A percentile compares a stretch with the other conserved stretches of the same genome.
phyloP scores from a whole-genome alignment of 2,329 filamentous ascomycete species.

The Herpomyces periplanetae region DNA sequence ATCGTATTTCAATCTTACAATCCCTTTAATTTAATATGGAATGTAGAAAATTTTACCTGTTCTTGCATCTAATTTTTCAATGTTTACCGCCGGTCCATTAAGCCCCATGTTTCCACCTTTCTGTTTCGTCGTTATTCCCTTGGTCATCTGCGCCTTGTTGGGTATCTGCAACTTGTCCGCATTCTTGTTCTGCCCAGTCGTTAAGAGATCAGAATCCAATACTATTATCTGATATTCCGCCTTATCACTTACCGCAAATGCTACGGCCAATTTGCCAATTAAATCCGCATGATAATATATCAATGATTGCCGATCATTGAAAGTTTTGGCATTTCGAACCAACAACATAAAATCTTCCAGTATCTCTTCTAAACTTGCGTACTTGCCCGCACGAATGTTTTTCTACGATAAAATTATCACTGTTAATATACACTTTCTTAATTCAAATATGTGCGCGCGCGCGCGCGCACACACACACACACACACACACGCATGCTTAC shows the following conservation, averaged over 20 bases:
- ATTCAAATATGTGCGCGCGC: slow-evolving; percentile 1
- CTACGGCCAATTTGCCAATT: slow-evolving; percentile 46
- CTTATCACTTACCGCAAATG: slow-evolving; percentile 54
- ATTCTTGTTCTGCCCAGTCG: slow-evolving; percentile 15
- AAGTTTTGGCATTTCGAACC: slow-evolving; percentile 53
- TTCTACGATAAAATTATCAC: background rate
- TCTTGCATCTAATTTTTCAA: slow-evolving; percentile 5
- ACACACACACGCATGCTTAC: slow-evolving; percentile 6
- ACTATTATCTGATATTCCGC: slow-evolving; percentile 36
- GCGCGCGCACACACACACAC: background rate
- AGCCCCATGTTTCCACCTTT: slow-evolving; percentile 3
- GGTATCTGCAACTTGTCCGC: slow-evolving; percentile 5
- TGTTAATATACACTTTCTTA: slow-evolving; percentile 1
- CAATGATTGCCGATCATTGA: slow-evolving; percentile 28
- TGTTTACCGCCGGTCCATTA: slow-evolving; percentile 3
- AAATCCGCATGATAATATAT: slow-evolving; percentile 53
- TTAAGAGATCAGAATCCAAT: slow-evolving; percentile 31
- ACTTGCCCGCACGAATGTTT: background rate
- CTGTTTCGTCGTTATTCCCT: slow-evolving; percentile 3
- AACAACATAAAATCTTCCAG: slow-evolving; percentile 50
- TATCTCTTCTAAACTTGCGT: slow-evolving; percentile 13
- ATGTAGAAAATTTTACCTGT: slow-evolving; percentile 3
- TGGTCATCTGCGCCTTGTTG: slow-evolving; percentile 3
- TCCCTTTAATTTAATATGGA: background rate
- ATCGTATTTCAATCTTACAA: background rate